Evolutionary conservation across 2,329 filamentous ascomycete genomes (phyloP).

Genomic region (Lecanosticta acicola): DNA sequence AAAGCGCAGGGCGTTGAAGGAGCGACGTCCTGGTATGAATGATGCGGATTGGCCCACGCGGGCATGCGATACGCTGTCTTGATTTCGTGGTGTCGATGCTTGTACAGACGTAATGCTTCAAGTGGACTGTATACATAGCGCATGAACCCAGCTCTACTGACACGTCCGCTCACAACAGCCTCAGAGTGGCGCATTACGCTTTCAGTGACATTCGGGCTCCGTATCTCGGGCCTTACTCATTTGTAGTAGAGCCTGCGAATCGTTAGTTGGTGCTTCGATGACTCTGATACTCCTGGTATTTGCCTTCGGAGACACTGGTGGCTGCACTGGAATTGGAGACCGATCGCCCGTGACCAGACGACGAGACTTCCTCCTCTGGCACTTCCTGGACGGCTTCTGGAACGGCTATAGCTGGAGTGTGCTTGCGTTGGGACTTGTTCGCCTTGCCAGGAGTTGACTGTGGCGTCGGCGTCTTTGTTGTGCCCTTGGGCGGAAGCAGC

Average conservation of each 20-base stretch:
- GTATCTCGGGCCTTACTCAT: not conserved
- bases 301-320: not conserved
- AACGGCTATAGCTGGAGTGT: not conserved
- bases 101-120: slow-evolving; percentile 1
- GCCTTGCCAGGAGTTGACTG: not conserved
- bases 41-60: not conserved
- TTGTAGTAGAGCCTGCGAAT: not conserved
- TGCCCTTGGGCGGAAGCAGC: not conserved
- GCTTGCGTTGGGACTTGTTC: not conserved
- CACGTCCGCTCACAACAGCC: not conserved
- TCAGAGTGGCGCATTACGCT: not conserved
- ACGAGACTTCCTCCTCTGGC: no score
- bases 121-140: not conserved
- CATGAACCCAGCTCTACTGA: slow-evolving; percentile 1
- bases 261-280: not conserved
- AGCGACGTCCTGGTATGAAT: not conserved
- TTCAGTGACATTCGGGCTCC: not conserved
- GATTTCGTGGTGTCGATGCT: not conserved
- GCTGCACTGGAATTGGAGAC: no score
- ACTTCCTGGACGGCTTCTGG: not conserved
- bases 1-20: slow-evolving; percentile 3
- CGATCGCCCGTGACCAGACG: no score
- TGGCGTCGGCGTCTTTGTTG: not conserved
- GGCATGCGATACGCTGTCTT: not conserved
- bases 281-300: not conserved